Base-by-base conservation (phyloP, 768 basidiomycete species). In the Trametes sanguinea region DNA sequence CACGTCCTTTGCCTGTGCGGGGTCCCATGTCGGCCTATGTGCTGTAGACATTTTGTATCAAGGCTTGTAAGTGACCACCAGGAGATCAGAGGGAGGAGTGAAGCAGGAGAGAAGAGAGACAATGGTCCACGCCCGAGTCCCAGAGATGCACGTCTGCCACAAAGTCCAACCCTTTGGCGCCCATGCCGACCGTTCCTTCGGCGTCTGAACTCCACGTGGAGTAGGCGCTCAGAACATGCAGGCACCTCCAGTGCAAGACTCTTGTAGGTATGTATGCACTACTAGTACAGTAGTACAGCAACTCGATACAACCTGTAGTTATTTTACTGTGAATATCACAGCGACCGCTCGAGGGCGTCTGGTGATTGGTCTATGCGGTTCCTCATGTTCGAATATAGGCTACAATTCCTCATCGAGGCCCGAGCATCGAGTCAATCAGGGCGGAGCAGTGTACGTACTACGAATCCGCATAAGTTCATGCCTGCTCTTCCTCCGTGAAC, bases 1-100 rank as follows among this genome's bases (percentile, higher is more conserved):
- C 63, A 94, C 88, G 76, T 97, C 94, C 68, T 87, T 86, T 37
- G 92, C 96, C 75, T 95, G 92, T 0, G 95, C 95, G 2, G 96
- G 96, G 67, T 95, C 92, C 95, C 95, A 98, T 85, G 93, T 95
- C 68, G 93, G 93, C 77, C 93, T 86, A 74, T 95, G 93, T 3
- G 92, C 92, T 79, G 91, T 94, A 55, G 92, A 94, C 92, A 93
- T 92, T 6, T 40, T 52, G 29, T 11, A 17, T 8, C 11, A 16
- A 17, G 4, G 29, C 39, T 22, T 50, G 14, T 4, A 32, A 43
- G 6, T n/a, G 29, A 17, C 2, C 2, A 30, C 16, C 3, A 42
- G 39, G 9, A 32, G 7, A 17, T n/a, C 29, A 27, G 57, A 50
- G 33, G 27, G 39, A 17, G 40, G 13, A 14, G 39, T 39, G 29